Evolutionary conservation across 805 yeast genomes (phyloP).

Genomic region (Ogataea paradorogensis): DNA sequence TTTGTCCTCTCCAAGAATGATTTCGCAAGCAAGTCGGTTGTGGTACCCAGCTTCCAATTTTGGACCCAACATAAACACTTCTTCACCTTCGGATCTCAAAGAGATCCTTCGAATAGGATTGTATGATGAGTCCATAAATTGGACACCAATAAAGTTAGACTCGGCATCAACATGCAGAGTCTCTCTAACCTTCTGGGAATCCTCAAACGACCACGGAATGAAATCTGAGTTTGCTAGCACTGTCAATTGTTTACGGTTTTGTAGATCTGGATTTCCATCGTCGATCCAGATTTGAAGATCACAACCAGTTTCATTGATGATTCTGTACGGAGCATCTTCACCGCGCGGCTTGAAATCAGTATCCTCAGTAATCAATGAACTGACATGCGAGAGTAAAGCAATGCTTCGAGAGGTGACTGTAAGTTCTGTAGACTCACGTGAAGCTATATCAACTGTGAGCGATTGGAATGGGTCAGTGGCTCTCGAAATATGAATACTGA

Average conservation of each 20-base stretch:
- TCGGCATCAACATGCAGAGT: slow-evolving; percentile 63
- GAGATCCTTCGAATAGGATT: slow-evolving; percentile 54
- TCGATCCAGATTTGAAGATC: slow-evolving; percentile 84
- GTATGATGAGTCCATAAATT: slow-evolving; percentile 54
- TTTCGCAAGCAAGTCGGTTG: slow-evolving; percentile 70
- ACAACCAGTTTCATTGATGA: slow-evolving; percentile 82
- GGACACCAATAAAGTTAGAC: slow-evolving; percentile 61
- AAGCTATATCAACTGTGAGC: slow-evolving; percentile 63
- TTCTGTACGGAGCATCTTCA: slow-evolving; percentile 75
- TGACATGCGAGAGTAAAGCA: slow-evolving; percentile 70
- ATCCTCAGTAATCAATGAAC: slow-evolving; percentile 53
- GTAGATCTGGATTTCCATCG: slow-evolving; percentile 26
- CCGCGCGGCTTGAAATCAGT: slow-evolving; percentile 63
- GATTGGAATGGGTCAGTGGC: slow-evolving; percentile 43
- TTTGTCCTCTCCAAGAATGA: slow-evolving; percentile 66
- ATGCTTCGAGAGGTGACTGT: slow-evolving; percentile 80
- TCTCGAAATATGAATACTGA: slow-evolving; percentile 66
- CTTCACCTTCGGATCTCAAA: slow-evolving; percentile 81
- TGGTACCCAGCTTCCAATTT: slow-evolving; percentile 49
- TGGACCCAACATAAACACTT: slow-evolving; percentile 65
- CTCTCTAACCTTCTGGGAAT: slow-evolving; percentile 86
- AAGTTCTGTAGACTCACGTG: slow-evolving; percentile 73
- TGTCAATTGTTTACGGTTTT: slow-evolving; percentile 32
- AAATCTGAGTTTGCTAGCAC: slow-evolving; percentile 45
- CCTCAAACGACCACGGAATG: slow-evolving; percentile 89